These are phyloP conservation scores for Monilinia aucupariae DNA, from an alignment of 2,329 filamentous ascomycete genomes.

Conservation along the genomic window DNA sequence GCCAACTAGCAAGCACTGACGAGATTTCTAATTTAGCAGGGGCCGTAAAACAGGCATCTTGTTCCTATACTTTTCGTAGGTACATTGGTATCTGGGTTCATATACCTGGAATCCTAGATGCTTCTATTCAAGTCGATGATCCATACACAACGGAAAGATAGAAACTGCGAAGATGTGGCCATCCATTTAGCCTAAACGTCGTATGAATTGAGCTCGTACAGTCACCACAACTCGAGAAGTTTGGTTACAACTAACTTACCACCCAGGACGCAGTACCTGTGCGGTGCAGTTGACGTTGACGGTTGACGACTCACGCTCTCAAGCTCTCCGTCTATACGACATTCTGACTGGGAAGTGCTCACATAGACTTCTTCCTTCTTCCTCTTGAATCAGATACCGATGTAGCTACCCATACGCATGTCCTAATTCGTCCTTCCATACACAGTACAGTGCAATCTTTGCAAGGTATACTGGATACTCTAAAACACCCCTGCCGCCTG, in stretches of 20 bases:
- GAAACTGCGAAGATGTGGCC: neutral
- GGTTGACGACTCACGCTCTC: neutral
- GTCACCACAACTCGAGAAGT: neutral
- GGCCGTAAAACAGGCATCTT: conserved; percentile 6
- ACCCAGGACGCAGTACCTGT: too few species aligned
- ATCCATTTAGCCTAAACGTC: neutral
- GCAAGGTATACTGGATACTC: neutral
- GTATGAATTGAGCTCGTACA: neutral
- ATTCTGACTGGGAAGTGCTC: neutral
- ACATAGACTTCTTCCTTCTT: neutral
- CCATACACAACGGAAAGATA: conserved; percentile 5
- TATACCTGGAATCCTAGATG: neutral
- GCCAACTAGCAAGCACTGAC: conserved; percentile 6
- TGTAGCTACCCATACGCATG: neutral
- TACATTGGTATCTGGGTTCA: neutral
- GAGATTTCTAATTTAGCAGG: conserved; percentile 3
- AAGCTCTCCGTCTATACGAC: neutral
- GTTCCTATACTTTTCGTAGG: conserved; percentile 6
- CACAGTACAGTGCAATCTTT: neutral
- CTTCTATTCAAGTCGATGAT: conserved; percentile 2
- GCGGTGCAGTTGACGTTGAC: too few species aligned
- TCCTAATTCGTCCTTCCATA: conserved; percentile 4
- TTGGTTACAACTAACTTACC: neutral
- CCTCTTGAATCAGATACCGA: neutral
- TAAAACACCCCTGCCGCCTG: conserved; percentile 12